These are phyloP conservation scores for Didymella glomerata DNA, from an alignment of 2,329 filamentous ascomycete genomes.

Conservation along the genomic window DNA sequence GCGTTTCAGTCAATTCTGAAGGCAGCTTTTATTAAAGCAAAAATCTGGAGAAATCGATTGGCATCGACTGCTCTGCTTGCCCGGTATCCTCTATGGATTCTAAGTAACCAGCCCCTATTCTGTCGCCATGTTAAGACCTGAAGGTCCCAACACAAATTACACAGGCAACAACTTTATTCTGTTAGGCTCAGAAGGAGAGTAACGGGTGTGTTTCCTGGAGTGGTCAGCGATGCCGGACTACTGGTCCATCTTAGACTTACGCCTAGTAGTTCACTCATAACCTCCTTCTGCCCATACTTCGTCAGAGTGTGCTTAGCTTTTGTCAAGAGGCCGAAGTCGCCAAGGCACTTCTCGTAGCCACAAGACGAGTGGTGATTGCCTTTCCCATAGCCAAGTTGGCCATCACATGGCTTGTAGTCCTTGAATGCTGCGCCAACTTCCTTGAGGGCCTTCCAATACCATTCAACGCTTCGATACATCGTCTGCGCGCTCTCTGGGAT, in stretches of 20 bases:
- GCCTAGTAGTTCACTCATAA: neutral
- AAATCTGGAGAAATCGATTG: no score
- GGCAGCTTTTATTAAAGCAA: no score
- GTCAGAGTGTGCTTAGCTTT: neutral
- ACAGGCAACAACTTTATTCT: neutral
- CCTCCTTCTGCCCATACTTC: neutral
- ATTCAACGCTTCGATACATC: neutral
- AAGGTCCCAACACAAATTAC: no score
- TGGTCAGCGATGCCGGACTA: no score
- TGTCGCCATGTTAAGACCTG: no score
- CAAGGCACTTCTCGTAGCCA: slow-evolving; percentile 3
- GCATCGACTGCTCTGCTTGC: no score
- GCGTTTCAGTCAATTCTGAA: no score
- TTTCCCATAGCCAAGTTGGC: no score
- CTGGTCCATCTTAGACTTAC: neutral
- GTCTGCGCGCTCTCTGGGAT: no score
- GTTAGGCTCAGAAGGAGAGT: neutral
- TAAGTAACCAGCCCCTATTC: no score
- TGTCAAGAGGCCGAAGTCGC: neutral
- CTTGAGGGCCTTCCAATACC: slow-evolving; percentile 4
- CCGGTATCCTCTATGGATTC: no score
- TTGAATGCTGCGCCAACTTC: neutral
- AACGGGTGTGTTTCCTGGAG: no score
- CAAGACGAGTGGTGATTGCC: neutral
- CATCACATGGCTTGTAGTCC: neutral